phyloP scores from a whole-genome alignment of 2,329 filamentous ascomycete species.

The Calonectria leucothoes region DNA sequence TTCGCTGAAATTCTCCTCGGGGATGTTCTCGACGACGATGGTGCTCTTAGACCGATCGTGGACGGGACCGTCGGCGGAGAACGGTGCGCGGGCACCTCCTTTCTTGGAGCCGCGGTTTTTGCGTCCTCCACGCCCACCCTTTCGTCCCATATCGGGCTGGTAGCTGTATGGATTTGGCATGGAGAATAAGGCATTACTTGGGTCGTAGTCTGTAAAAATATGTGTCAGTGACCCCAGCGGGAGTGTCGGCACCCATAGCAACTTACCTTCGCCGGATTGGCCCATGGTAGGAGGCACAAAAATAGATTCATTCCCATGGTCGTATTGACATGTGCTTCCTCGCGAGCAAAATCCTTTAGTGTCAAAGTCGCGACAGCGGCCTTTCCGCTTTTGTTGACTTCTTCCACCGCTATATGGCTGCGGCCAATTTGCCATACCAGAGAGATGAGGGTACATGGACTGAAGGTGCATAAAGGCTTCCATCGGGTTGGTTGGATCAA shows the following conservation, averaged over 20 bases:
- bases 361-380: slow-evolving; percentile 77
- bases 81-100: slow-evolving; percentile 61
- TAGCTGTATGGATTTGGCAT: slow-evolving; percentile 36
- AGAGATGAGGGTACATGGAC: slow-evolving; percentile 60
- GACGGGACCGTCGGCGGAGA: slow-evolving; percentile 73
- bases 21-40: slow-evolving; percentile 83
- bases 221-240: slow-evolving; percentile 23
- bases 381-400: slow-evolving; percentile 50
- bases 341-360: slow-evolving; percentile 77
- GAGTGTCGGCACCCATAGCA: neutral
- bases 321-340: slow-evolving; percentile 74
- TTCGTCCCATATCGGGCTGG: slow-evolving; percentile 38
- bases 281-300: slow-evolving; percentile 46
- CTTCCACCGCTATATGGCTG: slow-evolving; percentile 38
- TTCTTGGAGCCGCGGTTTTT: slow-evolving; percentile 48
- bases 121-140: slow-evolving; percentile 49
- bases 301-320: slow-evolving; percentile 70
- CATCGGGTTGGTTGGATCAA: slow-evolving; percentile 71
- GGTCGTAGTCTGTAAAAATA: slow-evolving; percentile 46
- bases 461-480: slow-evolving; percentile 72
- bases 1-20: slow-evolving; percentile 76
- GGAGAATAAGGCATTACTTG: slow-evolving; percentile 43
- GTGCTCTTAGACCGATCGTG: slow-evolving; percentile 72
- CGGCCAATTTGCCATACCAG: slow-evolving; percentile 54
- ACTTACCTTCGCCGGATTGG: slow-evolving; percentile 42